phyloP scores from a whole-genome alignment of 108 stramenopile genomes.

The Pseudonitzschia multiseries region DNA sequence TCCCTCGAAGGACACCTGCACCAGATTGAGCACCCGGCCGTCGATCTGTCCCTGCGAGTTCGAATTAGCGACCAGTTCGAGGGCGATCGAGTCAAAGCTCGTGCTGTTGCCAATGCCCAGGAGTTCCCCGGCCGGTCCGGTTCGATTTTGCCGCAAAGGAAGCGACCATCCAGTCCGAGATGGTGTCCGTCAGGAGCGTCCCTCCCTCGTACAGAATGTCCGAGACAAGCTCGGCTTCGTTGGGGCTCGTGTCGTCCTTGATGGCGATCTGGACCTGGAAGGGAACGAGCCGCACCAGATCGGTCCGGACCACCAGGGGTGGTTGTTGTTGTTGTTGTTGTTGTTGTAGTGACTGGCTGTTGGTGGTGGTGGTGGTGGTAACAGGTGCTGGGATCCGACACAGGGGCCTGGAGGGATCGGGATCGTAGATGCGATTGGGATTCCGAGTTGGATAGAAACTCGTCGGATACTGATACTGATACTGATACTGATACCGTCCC shows the following conservation, averaged over 20 bases:
- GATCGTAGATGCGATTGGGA: no score
- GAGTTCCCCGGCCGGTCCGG: not conserved
- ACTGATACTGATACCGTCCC: not conserved
- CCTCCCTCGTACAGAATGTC: not conserved
- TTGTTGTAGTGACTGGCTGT: not conserved
- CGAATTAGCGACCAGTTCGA: conserved; percentile 18
- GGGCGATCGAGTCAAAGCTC: conserved; percentile 29
- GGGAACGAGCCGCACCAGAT: conserved; percentile 37
- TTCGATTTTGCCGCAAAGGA: conserved; percentile 28
- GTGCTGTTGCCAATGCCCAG: conserved; percentile 11
- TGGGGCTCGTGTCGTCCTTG: not conserved
- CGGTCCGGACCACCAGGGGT: conserved; percentile 21
- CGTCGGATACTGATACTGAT: not conserved
- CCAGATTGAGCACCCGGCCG: not conserved
- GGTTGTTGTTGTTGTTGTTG: not conserved
- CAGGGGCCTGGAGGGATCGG: no score
- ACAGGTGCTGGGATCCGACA: no score
- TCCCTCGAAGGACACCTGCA: conserved; percentile 20
- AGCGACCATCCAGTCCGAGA: conserved; percentile 43
- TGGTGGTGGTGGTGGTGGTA: no score
- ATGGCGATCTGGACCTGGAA: conserved; percentile 46
- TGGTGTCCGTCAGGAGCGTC: conserved; percentile 26
- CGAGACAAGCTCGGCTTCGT: not conserved
- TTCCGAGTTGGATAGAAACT: conserved; percentile 11
- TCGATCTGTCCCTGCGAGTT: conserved; percentile 4